Evolutionary conservation across 805 yeast genomes (phyloP).

Genomic region (Cyberlindnera veronae): DNA sequence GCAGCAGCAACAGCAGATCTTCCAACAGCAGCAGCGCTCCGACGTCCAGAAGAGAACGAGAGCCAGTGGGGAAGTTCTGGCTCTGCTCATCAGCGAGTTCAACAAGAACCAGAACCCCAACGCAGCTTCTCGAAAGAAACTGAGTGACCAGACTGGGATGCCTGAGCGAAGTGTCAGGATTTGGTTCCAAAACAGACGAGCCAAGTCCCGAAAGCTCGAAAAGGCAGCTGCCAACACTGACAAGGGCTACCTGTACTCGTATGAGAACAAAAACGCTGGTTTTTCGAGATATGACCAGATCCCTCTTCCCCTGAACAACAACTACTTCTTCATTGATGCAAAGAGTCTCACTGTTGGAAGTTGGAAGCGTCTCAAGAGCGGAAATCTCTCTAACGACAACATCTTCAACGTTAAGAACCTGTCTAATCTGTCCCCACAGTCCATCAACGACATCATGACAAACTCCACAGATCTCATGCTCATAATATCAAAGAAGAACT

Average conservation of each 20-base stretch:
- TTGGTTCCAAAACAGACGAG: constrained; percentile 90
- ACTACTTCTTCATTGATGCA: constrained; percentile 66
- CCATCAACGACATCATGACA: constrained; percentile 59
- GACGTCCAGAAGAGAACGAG: constrained; percentile 51
- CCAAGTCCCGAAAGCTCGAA: constrained; percentile 67
- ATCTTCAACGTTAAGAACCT: constrained; percentile 40
- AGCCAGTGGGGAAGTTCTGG: constrained; percentile 78
- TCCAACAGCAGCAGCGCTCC: constrained; percentile 14
- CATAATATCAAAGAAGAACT: constrained; percentile 65
- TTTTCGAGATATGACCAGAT: constrained; percentile 35
- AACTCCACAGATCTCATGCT: constrained; percentile 65
- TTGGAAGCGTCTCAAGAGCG: constrained; percentile 77
- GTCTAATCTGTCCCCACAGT: constrained; percentile 63
- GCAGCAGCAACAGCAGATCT: constrained; percentile 4
- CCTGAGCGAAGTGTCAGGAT: constrained; percentile 86
- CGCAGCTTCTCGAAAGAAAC: constrained; percentile 63
- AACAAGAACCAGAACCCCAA: constrained; percentile 71
- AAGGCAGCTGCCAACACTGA: constrained; percentile 35
- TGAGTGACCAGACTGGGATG: constrained; percentile 73
- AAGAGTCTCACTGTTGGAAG: constrained; percentile 69
- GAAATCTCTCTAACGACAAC: constrained; percentile 40
- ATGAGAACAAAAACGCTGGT: constrained; percentile 9
- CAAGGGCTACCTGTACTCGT: constrained; percentile 17
- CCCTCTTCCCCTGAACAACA: constrained; percentile 58
- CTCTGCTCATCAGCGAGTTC: constrained; percentile 64